These are phyloP conservation scores for Cryptococcus sp. DNA, from an alignment of 1,284 basidiomycete species.

Conservation along the genomic window DNA sequence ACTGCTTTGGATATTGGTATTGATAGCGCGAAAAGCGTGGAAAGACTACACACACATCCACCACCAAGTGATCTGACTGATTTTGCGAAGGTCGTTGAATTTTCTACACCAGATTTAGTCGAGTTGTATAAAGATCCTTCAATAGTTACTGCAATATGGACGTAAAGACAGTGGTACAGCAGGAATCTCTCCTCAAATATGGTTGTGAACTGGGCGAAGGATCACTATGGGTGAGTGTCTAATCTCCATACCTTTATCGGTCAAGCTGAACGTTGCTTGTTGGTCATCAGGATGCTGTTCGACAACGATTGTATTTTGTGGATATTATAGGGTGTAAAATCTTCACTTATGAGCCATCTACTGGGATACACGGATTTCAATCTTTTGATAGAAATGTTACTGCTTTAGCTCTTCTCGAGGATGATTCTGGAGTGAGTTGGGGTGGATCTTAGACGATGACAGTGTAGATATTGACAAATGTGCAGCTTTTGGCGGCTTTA, in stretches of 20 bases:
- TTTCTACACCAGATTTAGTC: too few species aligned
- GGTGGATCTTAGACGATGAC: background rate
- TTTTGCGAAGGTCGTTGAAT: too few species aligned
- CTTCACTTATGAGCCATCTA: constrained; percentile 23
- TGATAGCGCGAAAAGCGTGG: too few species aligned
- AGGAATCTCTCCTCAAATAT: constrained; percentile 6
- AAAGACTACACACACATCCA: too few species aligned
- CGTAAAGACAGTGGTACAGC: constrained; percentile 3
- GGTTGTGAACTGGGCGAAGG: constrained; percentile 6
- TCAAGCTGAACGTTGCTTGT: background rate
- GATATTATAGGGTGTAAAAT: constrained; percentile 28
- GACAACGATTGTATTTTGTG: constrained; percentile 26
- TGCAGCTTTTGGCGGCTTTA: constrained; percentile 21
- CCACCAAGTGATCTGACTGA: too few species aligned
- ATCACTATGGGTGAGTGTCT: constrained; percentile 5
- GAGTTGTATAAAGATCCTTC: too few species aligned
- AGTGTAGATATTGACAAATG: constrained; percentile 1
- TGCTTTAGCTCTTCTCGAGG: constrained; percentile 13
- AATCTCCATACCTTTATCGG: background rate
- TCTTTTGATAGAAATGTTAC: constrained; percentile 23
- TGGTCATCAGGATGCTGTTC: constrained; percentile 16
- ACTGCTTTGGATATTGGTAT: too few species aligned
- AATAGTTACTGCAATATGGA: constrained; percentile 1
- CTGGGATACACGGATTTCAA: constrained; percentile 21
- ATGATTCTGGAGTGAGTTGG: constrained; percentile 20